These are phyloP conservation scores for Thymus mandschuricus DNA, from an alignment of 257 asterid species.

Conservation along the genomic window DNA sequence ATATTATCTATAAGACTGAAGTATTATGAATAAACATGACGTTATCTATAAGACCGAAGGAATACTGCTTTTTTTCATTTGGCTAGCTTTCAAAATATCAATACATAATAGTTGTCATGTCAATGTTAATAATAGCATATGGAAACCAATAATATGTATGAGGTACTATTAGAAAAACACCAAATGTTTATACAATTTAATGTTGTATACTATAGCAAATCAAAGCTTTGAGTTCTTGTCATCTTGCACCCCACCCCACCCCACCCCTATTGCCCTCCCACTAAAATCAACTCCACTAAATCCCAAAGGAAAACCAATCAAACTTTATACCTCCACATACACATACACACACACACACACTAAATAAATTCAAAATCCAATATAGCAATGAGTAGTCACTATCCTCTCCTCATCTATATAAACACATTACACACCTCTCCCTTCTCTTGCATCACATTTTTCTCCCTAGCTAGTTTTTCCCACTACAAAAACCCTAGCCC, in stretches of 20 bases:
- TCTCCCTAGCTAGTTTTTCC: constrained; percentile 10
- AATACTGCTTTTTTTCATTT: no score
- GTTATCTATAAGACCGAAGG: no score
- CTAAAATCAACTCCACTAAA: constrained; percentile 33
- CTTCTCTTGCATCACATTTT: constrained; percentile 38
- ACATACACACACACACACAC: constrained; percentile 10
- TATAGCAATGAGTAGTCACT: constrained; percentile 41
- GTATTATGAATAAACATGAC: no score
- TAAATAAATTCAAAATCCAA: constrained; percentile 31
- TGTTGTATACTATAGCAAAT: no score
- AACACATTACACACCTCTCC: constrained; percentile 34
- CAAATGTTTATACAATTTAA: not conserved
- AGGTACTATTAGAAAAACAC: not conserved
- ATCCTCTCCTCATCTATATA: constrained; percentile 55
- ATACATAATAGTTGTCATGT: not conserved
- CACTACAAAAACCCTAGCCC: constrained; percentile 27
- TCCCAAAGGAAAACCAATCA: constrained; percentile 22
- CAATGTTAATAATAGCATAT: not conserved
- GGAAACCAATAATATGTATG: not conserved
- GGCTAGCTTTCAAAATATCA: no score
- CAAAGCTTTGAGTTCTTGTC: constrained; percentile 15
- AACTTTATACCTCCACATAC: constrained; percentile 8
- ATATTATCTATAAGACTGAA: no score
- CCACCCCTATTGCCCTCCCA: constrained; percentile 13
- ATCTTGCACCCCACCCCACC: constrained; percentile 9